Evolutionary conservation across 352 stramenopile genomes (phyloP).

Genomic region (Phytopythium sindhum): DNA sequence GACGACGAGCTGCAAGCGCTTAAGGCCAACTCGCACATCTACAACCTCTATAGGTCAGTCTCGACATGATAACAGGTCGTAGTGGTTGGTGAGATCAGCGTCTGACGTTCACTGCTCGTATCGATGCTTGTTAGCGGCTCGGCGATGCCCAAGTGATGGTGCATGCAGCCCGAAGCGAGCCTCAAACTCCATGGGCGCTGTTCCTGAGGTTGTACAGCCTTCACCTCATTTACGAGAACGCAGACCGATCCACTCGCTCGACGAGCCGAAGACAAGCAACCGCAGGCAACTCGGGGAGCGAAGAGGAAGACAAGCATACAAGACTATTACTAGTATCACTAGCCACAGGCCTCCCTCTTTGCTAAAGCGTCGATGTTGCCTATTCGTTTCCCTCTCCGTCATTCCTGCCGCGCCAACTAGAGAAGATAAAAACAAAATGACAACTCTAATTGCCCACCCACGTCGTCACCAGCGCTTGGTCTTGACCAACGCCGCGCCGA

Average conservation of each 20-base stretch:
- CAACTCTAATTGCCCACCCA: not conserved
- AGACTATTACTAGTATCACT: constrained; percentile 4
- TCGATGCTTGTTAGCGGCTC: not conserved
- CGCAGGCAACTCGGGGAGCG: not conserved
- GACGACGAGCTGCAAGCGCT: constrained; percentile 43
- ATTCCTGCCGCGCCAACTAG: constrained; percentile 1
- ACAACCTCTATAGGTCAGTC: constrained; percentile 65
- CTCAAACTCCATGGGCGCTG: too few relatives aligned
- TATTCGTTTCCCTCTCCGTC: not conserved
- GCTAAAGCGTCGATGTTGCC: constrained; percentile 2
- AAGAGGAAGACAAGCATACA: not conserved
- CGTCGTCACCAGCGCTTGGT: not conserved
- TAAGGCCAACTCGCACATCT: constrained; percentile 58
- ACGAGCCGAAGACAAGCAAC: not conserved
- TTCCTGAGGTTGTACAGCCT: too few relatives aligned
- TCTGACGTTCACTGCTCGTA: not conserved
- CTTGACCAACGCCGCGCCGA: too few relatives aligned
- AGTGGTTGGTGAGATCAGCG: too few relatives aligned
- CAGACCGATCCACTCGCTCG: too few relatives aligned
- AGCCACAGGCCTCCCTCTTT: not conserved
- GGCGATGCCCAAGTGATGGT: not conserved
- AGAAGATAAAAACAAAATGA: not conserved
- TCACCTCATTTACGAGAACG: too few relatives aligned
- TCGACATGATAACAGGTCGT: too few relatives aligned
- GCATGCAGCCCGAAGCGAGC: too few relatives aligned